Base-by-base conservation (phyloP, 1,139 yeast genomes). In the Sugiyamaella neomexicana region DNA sequence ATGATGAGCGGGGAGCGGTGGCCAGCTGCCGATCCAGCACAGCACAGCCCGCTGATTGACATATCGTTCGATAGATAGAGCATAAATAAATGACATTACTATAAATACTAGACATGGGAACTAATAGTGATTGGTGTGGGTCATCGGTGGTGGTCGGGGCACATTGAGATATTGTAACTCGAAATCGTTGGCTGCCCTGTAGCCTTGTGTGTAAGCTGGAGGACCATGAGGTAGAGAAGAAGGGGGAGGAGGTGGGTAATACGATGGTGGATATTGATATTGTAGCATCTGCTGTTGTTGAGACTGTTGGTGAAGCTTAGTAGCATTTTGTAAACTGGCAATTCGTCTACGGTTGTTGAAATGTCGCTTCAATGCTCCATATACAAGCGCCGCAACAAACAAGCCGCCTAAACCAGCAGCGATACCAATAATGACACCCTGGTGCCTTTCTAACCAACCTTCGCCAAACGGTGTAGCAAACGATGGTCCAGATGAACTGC, bases 321-420 rank as follows among this genome's bases (percentile, higher is more conserved):
- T 23, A 15, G 46, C 42, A 17, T 25, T 39, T 17, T 13, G 17
- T 13, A 8, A 1, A 15, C 23, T 41, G 3, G 34, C 40, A 4
- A 41, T 40, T 15, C 32, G 13, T 20, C 32, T 20, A 25, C 52
- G 34, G 36, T 32, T 17, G 20, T 29, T 4, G 34, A 10, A 17
- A 25, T 40, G 40, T 20, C 46, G 34, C 27, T 38, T 34, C 3
- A 45, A 16, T 13, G 39, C 49, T 10, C 41, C 49, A 13, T 31
- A 45, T 6, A 47, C 12, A 17, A 47, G 20, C 5, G 39, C 16
- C 3, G 32, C 45, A n/a, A 47, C 10, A 31, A 67, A 50, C 23
- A 62, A 37, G 3, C 64, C 68, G 0, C 64, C 71, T 13, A 66
- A 47, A 10, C 65, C 68, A 10, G 59, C 59, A 10, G 61, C 63